A percentile compares a stretch with the other conserved stretches of the same genome.
These are phyloP conservation scores for Pichia rugopelliculosa DNA, from an alignment of 805 yeast genomes.

Conservation along the genomic window DNA sequence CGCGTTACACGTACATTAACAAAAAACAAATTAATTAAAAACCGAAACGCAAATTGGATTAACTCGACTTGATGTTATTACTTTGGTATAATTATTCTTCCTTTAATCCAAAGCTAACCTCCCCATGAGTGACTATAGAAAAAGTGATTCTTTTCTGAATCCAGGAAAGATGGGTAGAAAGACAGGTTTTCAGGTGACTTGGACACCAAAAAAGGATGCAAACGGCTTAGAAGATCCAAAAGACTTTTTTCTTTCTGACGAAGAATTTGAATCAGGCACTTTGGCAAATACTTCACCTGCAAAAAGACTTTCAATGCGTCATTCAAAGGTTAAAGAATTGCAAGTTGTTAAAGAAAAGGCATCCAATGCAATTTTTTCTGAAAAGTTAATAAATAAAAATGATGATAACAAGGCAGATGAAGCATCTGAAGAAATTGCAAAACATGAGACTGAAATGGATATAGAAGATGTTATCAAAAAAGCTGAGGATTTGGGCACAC, in stretches of 20 bases:
- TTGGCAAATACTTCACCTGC: slow-evolving; percentile 8
- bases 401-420: slow-evolving; percentile 13
- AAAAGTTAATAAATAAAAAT: slow-evolving; percentile 5
- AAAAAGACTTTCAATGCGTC: slow-evolving; percentile 9
- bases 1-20: too few species aligned
- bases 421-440: background rate
- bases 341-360: background rate
- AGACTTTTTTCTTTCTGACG: slow-evolving; percentile 51
- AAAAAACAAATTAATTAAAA: too few species aligned
- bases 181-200: slow-evolving; percentile 42
- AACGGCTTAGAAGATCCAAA: slow-evolving; percentile 63
- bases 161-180: slow-evolving; percentile 58
- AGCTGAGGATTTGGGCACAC: slow-evolving; percentile 26
- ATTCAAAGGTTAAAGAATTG: background rate
- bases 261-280: slow-evolving; percentile 31
- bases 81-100: too few species aligned
- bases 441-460: slow-evolving; percentile 10
- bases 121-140: slow-evolving; percentile 15
- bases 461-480: slow-evolving; percentile 26
- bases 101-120: background rate
- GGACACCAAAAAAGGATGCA: slow-evolving; percentile 41
- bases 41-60: too few species aligned
- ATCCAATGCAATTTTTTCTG: background rate
- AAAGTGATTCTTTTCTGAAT: slow-evolving; percentile 34
- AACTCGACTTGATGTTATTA: too few species aligned